Percentiles rank a stretch among this genome's conserved stretches.
phyloP scores from a whole-genome alignment of 768 basidiomycete genomes.

The Termitomyces sp. region DNA sequence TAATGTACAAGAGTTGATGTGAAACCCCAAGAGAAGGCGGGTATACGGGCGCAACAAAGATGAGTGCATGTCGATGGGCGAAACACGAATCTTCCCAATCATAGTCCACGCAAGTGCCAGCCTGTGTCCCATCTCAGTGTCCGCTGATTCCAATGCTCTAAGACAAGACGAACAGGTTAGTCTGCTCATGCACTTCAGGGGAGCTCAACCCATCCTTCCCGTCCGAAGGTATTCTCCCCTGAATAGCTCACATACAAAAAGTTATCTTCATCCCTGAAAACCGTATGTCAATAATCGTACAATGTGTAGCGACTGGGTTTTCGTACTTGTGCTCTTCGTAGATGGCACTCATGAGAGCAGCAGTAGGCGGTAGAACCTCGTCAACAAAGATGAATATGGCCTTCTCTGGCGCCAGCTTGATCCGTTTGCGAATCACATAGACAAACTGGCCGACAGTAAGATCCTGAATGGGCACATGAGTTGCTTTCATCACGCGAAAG shows the following conservation, averaged over 20 bases:
- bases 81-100: constrained; percentile 6
- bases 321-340: constrained; percentile 99
- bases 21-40: constrained; percentile 10
- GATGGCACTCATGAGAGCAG: constrained; percentile 96
- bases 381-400: constrained; percentile 99
- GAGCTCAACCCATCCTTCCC: constrained; percentile 42
- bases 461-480: constrained; percentile 48
- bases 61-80: not conserved
- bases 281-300: constrained; percentile 19
- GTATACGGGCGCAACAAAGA: constrained; percentile 15
- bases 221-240: constrained; percentile 94
- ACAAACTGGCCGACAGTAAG: constrained; percentile 98
- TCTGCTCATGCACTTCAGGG: constrained; percentile 35
- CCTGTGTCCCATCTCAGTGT: constrained; percentile 14
- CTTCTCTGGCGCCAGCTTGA: constrained; percentile 99
- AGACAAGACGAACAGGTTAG: constrained; percentile 6
- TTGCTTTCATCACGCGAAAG: not conserved
- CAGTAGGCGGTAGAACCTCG: constrained; percentile 96
- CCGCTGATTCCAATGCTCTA: constrained; percentile 17
- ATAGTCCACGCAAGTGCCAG: constrained; percentile 11
- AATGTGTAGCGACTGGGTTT: not conserved
- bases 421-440: constrained; percentile 98
- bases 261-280: constrained; percentile 94
- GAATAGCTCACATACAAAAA: constrained; percentile 99
- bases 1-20: constrained; percentile 18